phyloP scores from a whole-genome alignment of 352 stramenopile genomes.

The Plasmopara halstedii region DNA sequence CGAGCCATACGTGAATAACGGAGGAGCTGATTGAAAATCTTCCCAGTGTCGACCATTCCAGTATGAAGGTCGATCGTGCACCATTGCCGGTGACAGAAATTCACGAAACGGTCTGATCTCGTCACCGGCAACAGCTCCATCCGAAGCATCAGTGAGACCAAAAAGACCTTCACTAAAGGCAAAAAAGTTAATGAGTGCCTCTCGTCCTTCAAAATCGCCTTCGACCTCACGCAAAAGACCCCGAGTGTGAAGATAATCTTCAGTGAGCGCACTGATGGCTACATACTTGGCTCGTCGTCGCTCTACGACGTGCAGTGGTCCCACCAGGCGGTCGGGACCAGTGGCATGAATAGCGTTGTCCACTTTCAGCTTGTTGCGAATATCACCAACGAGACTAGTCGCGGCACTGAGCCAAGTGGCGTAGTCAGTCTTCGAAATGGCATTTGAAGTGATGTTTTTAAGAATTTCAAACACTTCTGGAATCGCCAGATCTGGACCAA shows the following conservation, averaged over 20 bases:
- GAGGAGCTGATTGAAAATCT: conserved; percentile 48
- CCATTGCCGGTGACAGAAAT: conserved; percentile 31
- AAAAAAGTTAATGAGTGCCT: conserved; percentile 65
- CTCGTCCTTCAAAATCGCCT: conserved; percentile 73
- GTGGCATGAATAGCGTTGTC: conserved; percentile 94
- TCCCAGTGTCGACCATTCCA: conserved; percentile 81
- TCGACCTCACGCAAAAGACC: conserved; percentile 64
- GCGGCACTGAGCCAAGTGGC: conserved; percentile 45
- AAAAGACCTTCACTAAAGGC: conserved; percentile 67
- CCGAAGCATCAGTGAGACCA: conserved; percentile 31
- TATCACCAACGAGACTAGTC: conserved; percentile 51
- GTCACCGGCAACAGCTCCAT: conserved; percentile 13
- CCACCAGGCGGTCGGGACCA: conserved; percentile 87
- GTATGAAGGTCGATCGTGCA: conserved; percentile 61
- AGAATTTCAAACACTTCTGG: conserved; percentile 29
- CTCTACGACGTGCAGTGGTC: conserved; percentile 83
- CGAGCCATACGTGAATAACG: conserved; percentile 62
- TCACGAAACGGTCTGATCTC: conserved; percentile 46
- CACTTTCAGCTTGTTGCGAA: conserved; percentile 54
- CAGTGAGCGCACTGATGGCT: conserved; percentile 84
- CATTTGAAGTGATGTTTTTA: conserved; percentile 26
- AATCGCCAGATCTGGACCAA: conserved; percentile 41
- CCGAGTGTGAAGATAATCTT: conserved; percentile 84
- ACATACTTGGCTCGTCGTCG: conserved; percentile 91
- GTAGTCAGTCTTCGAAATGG: conserved; percentile 46